These are phyloP conservation scores for Arabis alpina DNA, from an alignment of 345 rosid genomes.

Conservation along the genomic window DNA sequence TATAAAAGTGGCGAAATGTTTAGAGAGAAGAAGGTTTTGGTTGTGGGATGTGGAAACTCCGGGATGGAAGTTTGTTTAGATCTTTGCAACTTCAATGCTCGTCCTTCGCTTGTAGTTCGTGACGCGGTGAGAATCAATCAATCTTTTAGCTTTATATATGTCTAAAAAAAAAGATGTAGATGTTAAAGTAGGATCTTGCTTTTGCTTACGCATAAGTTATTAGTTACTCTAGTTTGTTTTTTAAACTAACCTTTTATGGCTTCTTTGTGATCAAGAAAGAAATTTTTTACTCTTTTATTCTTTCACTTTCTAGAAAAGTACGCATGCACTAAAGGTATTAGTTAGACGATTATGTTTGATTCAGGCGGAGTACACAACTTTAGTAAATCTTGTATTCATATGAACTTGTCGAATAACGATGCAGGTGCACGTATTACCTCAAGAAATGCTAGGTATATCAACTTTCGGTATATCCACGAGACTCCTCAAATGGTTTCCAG, in stretches of 20 bases:
- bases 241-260: not conserved
- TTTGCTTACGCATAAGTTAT: not conserved
- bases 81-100: constrained; percentile 71
- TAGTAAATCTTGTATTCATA: not conserved
- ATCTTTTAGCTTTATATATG: not conserved
- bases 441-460: constrained; percentile 78
- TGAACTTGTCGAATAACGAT: not conserved
- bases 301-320: not conserved
- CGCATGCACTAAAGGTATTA: not conserved
- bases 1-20: constrained; percentile 65
- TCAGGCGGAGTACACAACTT: not conserved
- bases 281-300: not conserved
- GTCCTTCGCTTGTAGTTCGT: constrained; percentile 76
- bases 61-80: constrained; percentile 96
- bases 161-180: not conserved
- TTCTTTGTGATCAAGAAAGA: not conserved
- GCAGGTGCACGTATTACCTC: constrained; percentile 93
- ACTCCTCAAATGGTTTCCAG: constrained; percentile 80
- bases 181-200: not conserved
- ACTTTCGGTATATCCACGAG: constrained; percentile 81
- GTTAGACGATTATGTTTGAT: not conserved
- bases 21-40: constrained; percentile 60
- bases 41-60: constrained; percentile 92
- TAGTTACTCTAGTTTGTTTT: not conserved
- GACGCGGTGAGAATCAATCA: constrained; percentile 59